Percentiles rank a stretch among this genome's conserved stretches.
These are phyloP conservation scores for Chaetomiaceae sp. DNA, from an alignment of 2,329 filamentous ascomycete species.

Conservation along the genomic window DNA sequence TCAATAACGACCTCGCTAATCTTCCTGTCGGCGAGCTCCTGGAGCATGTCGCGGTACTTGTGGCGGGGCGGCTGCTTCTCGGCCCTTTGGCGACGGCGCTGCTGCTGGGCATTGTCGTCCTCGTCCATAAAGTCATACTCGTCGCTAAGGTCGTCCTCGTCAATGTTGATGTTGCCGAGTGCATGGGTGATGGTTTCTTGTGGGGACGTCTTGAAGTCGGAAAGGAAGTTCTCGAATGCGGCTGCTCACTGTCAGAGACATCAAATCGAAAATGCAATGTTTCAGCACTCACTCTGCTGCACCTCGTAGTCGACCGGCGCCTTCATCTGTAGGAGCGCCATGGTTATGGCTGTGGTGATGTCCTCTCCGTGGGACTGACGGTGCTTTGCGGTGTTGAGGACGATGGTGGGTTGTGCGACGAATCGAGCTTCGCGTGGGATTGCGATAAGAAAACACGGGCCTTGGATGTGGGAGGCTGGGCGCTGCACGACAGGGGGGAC, in stretches of 20 bases:
- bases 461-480: slow-evolving; percentile 18
- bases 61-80: slow-evolving; percentile 56
- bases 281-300: slow-evolving; percentile 65
- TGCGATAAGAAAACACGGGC: slow-evolving; percentile 17
- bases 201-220: slow-evolving; percentile 77
- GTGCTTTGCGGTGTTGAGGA: slow-evolving; percentile 2
- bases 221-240: slow-evolving; percentile 83
- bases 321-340: slow-evolving; percentile 81
- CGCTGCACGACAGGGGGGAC: slow-evolving; percentile 25
- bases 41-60: slow-evolving; percentile 86
- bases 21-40: slow-evolving; percentile 78
- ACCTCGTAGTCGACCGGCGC: slow-evolving; percentile 80
- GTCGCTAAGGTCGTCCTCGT: slow-evolving; percentile 80
- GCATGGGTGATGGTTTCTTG: slow-evolving; percentile 72
- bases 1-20: slow-evolving; percentile 78
- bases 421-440: slow-evolving; percentile 6
- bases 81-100: slow-evolving; percentile 46
- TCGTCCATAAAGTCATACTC: slow-evolving; percentile 94
- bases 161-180: slow-evolving; percentile 77
- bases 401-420: slow-evolving; percentile 16
- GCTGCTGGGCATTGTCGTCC: slow-evolving; percentile 56
- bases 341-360: slow-evolving; percentile 37
- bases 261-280: background rate
- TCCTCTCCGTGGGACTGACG: slow-evolving; percentile 6
- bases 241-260: slow-evolving; percentile 40